Evolutionary conservation across 257 asterid species (phyloP), one percentile per base, ranked within the genome.

Genomic region (Thymus mandschuricus): DNA sequence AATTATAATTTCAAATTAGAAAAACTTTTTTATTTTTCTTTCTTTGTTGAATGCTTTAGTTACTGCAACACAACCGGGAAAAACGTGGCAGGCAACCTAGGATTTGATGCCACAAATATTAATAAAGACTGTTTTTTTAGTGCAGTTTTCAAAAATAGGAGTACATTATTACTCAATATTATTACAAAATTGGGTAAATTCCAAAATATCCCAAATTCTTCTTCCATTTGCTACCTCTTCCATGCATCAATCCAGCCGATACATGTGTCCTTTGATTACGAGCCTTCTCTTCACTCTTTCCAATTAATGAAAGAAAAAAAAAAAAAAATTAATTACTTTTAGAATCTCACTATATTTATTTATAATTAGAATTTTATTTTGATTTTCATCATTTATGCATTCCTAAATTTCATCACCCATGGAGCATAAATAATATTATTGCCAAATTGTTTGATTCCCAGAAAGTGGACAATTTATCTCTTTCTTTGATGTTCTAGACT

Each of bases 1-100:
- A 21, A 21, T 21, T 21, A 21, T 21, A 21, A 21, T 21, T 21
- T 21, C 21, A 21, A 21, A 21, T 21, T 21, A 21, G 21, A 21
- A 21, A 21, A 21, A 0, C 41, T 38, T 38, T 38, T 38, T 38
- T 0, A 1, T 38, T 38, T 38, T 38, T 38, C 41, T 9, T 44
- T 44, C 5, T 43, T 3, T 43, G 68, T 69, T 38, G 58, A 70
- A 38, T 5, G 27, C 34, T 4, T 41, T 56, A 29, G 28, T 65
- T 60, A 50, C 41, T 35, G 71, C 11, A 44, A 58, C 60, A 74
- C 55, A 64, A 13, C 69, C 21, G 27, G 71, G 34, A 50, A 15
- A 62, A 84, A 78, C 84, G 86, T 79, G 89, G 87, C 57, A 81
- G 87, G 87, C 91, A 83, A 72, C 91, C 84, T 87, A 49, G 87